Evolutionary conservation across 1,284 basidiomycete genomes (phyloP).

Genomic region (Agroathelia rolfsii): DNA sequence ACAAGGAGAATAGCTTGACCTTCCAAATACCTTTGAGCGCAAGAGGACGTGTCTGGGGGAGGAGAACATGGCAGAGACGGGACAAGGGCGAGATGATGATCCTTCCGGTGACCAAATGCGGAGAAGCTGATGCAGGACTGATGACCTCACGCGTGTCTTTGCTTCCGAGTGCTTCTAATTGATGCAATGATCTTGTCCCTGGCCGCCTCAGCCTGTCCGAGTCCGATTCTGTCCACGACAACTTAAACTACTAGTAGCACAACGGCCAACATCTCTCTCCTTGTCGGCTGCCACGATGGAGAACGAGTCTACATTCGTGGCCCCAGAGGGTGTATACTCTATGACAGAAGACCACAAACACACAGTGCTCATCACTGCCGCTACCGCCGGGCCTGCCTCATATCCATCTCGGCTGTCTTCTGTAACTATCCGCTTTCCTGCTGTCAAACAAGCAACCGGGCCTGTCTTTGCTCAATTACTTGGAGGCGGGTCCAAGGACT

Average conservation of each 20-base stretch:
- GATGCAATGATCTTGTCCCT: too few species aligned
- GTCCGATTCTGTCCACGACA: too few species aligned
- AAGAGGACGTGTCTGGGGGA: constrained; percentile 10
- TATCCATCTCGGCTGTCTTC: constrained; percentile 57
- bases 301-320: constrained; percentile 72
- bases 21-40: constrained; percentile 11
- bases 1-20: constrained; percentile 10
- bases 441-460: constrained; percentile 39
- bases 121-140: too few species aligned
- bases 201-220: too few species aligned
- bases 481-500: constrained; percentile 33
- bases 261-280: too few species aligned
- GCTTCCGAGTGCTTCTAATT: too few species aligned
- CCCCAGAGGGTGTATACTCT: constrained; percentile 79
- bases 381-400: constrained; percentile 33
- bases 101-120: too few species aligned
- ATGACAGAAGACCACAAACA: constrained; percentile 79
- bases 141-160: too few species aligned
- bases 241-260: too few species aligned
- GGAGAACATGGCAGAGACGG: constrained; percentile 19
- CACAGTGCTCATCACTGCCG: constrained; percentile 33
- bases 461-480: constrained; percentile 61
- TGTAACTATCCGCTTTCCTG: constrained; percentile 52
- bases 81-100: too few species aligned
- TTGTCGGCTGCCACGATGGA: constrained; percentile 39